Conservation (phyloP, 768 basidiomycete species). For the Tylopilus sp. region DNA sequence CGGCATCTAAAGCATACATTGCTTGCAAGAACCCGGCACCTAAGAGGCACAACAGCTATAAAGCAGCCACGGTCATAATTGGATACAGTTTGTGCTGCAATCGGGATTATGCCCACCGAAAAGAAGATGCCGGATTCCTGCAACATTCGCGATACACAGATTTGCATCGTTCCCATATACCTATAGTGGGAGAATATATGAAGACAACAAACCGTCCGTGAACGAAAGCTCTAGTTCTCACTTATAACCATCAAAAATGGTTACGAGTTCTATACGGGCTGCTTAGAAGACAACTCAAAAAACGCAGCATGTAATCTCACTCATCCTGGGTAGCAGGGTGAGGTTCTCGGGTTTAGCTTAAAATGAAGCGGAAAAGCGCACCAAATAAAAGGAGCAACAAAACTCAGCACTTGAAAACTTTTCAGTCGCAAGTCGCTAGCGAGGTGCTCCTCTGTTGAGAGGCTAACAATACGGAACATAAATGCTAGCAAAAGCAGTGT, state of each 20-base stretch:
- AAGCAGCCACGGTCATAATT: background rate
- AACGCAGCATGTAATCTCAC: conserved; percentile 41
- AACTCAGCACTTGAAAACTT: conserved; percentile 89
- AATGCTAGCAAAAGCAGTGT: conserved; percentile 72
- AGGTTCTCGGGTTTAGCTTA: background rate
- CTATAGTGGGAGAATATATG: conserved; percentile 31
- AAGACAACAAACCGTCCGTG: background rate
- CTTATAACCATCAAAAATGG: conserved; percentile 81
- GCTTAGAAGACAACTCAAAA: background rate
- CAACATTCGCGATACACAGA: conserved; percentile 90
- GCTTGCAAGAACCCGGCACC: conserved; percentile 84
- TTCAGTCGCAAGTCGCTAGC: conserved; percentile 43
- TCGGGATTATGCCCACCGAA: conserved; percentile 48
- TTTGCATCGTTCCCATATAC: conserved; percentile 91
- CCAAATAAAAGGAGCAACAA: conserved; percentile 88
- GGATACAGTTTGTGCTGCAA: background rate
- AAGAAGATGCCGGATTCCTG: conserved; percentile 93
- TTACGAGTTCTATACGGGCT: conserved; percentile 61
- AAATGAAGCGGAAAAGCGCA: conserved; percentile 32
- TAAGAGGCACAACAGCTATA: conserved; percentile 75
- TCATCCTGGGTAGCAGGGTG: conserved; percentile 57
- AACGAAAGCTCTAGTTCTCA: conserved; percentile 28
- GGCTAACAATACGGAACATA: conserved; percentile 60
- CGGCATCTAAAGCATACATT: conserved; percentile 85
- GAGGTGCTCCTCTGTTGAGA: conserved; percentile 35